Base-by-base conservation (phyloP, 2,329 filamentous ascomycete species). In the Aspergillus fischeri region DNA sequence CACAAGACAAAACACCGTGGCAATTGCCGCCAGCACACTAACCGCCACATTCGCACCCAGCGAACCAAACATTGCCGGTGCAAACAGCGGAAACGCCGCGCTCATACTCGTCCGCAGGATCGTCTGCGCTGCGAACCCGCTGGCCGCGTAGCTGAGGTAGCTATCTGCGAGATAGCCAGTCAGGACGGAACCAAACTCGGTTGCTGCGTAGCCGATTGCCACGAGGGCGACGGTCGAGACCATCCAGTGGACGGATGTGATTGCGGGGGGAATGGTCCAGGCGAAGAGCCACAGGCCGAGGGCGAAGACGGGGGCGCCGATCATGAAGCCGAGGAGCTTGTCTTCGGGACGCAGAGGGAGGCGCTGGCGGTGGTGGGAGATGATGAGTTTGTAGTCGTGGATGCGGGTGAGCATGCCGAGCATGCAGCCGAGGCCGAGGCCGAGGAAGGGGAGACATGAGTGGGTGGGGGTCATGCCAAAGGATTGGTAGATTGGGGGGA, bases 271-370 rank as follows among this genome's bases (percentile, higher is more conserved):
- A 3, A 81, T 73, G 1, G 79, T 80, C 71, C 75, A 78, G 4
- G 75, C 75, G 56, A 82, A 80, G 72, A 73, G 76, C 73, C 77
- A 80, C 0, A 82, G 69, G 0, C 75, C 78, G 21, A 75, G 63
- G 3, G 78, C 76, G 4, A 81, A 68, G 9, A 73, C 65, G 0
- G 80, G 78, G 0, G 77, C 76, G 1, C 77, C 80, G 21, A 81
- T 65, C 20, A 70, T 70, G 52, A 81, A 77, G 5, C 78, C 79
- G 11, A 70, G 60, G 4, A 82, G 70, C 52, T 81, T 81, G 65
- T 81, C 73, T 66, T 82, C 80, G 0, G 78, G 78, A 20, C 69
- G 64, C 17, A 74, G 56, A 8, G 63, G 56, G 1, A 60, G 59
- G 17, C 64, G 61, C 5, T 65, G 56, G 11, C 54, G 59, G 27